Evolutionary conservation across 1,139 yeast genomes (phyloP), one percentile per base, ranked within the genome.

Genomic region (Candida tunisiensis): DNA sequence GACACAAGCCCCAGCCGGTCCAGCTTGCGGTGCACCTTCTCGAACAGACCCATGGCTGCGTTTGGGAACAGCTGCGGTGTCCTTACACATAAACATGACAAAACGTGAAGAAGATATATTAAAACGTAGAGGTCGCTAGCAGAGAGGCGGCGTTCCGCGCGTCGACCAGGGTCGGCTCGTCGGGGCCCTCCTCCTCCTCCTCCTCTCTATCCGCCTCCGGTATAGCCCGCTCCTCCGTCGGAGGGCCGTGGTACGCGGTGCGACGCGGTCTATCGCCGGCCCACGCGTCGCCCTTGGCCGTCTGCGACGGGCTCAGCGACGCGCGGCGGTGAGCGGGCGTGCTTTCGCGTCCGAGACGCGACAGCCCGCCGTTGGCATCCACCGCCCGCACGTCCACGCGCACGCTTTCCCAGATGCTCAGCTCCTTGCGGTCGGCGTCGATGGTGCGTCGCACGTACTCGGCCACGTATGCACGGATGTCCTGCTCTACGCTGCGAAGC

Each of bases 61-160:
- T 11, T 20, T 9, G n/a, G 23, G n/a, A 11, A 10, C 25, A 12
- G 17, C 23, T n/a, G 15, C 9, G 12, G 25, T 8, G 11, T 24
- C 24, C 11, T 8, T 5, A 16, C 12, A 15, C n/a, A 8, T 18
- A 19, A 19, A 19, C 10, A 25, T 21, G 8, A 30, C 11, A 16
- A 15, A 8, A 17, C 4, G 5, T 10, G 10, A 5, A 16, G 21
- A 17, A 15, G 16, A 17, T 7, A 8, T 11, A 5, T 36, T 51
- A 74, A 42, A 79, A 80, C 1, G 80, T 72, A 2, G 88, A 73
- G 2, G 73, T 73, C 2, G 93, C 92, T 23, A 83, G 57, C 24
- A 83, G 44, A 26, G 69, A 59, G 2, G 93, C 95, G 1, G 93
- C 95, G 43, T 71, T 73, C 37, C 69, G 69, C 1, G 93, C 92